A percentile compares a stretch with the other conserved stretches of the same genome.
phyloP scores from a whole-genome alignment of 2,329 filamentous ascomycete species.

The Thelonectria discophora region DNA sequence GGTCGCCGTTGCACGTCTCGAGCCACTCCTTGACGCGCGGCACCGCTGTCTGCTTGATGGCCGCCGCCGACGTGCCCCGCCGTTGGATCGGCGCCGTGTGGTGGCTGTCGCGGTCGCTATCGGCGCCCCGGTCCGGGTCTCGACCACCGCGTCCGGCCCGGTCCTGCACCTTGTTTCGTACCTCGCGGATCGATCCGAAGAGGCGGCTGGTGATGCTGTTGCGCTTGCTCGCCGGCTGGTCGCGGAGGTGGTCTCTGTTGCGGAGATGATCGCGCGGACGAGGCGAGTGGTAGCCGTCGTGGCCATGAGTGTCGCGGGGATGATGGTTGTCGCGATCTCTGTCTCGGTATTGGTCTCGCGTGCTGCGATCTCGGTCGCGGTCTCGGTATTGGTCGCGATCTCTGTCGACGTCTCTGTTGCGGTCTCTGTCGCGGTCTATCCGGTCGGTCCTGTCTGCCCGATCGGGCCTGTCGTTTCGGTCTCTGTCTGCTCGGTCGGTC shows the following conservation, averaged over 20 bases:
- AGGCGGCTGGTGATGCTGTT: constrained; percentile 54
- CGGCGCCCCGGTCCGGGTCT: constrained; percentile 20
- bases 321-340: constrained; percentile 24
- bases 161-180: constrained; percentile 40
- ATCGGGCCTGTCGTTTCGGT: not conserved
- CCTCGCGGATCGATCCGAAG: constrained; percentile 46
- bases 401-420: constrained; percentile 24
- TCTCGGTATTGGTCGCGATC: constrained; percentile 19
- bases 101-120: constrained; percentile 31
- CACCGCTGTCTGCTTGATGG: constrained; percentile 47
- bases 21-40: constrained; percentile 54
- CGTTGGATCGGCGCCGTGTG: constrained; percentile 41
- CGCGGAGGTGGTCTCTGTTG: constrained; percentile 23
- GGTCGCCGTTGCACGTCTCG: constrained; percentile 53
- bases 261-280: constrained; percentile 21
- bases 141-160: not conserved
- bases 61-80: constrained; percentile 44
- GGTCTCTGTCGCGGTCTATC: constrained; percentile 18
- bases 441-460: constrained; percentile 6
- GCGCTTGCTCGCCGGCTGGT: constrained; percentile 47
- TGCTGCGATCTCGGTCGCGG: constrained; percentile 13
- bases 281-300: not conserved
- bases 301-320: constrained; percentile 33
- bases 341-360: constrained; percentile 31
- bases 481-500: not conserved